phyloP scores from a whole-genome alignment of 83 land plant species.

The Isoetes engelmannii region DNA sequence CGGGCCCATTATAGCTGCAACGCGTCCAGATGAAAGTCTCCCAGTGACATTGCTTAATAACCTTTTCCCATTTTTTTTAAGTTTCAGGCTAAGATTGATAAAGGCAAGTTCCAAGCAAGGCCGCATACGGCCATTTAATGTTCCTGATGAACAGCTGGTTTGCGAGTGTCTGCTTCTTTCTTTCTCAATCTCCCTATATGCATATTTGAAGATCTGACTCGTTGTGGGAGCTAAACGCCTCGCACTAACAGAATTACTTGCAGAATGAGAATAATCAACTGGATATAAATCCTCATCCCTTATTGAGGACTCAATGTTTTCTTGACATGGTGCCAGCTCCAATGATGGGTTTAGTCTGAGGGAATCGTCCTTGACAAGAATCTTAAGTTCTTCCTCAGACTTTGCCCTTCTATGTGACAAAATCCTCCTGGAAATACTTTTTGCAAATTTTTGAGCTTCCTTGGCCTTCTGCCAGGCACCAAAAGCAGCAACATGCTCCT shows the following conservation, averaged over 20 bases:
- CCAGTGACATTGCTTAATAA: conserved; percentile 83
- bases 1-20: conserved; percentile 97
- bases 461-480: conserved; percentile 69
- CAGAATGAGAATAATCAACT: conserved; percentile 26
- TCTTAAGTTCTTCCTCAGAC: conserved; percentile 26
- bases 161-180: conserved; percentile 49
- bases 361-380: conserved; percentile 17
- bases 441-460: conserved; percentile 56
- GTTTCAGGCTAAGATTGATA: conserved; percentile 58
- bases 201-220: conserved; percentile 80
- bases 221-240: conserved; percentile 31
- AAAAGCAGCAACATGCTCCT: conserved; percentile 55
- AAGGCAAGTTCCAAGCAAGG: conserved; percentile 70
- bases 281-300: conserved; percentile 37
- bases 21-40: conserved; percentile 69
- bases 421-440: conserved; percentile 41
- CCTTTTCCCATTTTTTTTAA: conserved; percentile 70
- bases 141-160: conserved; percentile 49
- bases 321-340: conserved; percentile 6
- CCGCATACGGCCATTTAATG: conserved; percentile 36
- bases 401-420: conserved; percentile 35
- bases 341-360: conserved; percentile 6
- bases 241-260: conserved; percentile 13
- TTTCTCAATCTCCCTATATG: conserved; percentile 84
- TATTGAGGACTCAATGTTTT: conserved; percentile 19